A percentile compares a stretch with the other conserved stretches of the same genome.
phyloP scores from a whole-genome alignment of 257 asterid genomes.

The Solanum commersonii region DNA sequence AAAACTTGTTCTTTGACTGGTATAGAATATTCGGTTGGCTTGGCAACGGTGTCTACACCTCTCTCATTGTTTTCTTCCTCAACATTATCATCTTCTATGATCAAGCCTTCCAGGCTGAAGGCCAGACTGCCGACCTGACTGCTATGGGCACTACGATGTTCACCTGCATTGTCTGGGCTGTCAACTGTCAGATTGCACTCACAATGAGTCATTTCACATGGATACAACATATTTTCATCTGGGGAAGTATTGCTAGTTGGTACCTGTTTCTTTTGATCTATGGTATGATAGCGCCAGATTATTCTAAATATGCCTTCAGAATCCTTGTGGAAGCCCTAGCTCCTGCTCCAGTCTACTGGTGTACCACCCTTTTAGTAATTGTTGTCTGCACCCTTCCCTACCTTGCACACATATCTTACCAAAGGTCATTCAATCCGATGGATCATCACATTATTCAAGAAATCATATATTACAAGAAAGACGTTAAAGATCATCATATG shows the following conservation, averaged over 20 bases:
- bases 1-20: constrained; percentile 88
- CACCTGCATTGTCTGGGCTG: constrained; percentile 89
- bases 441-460: constrained; percentile 95
- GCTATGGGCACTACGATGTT: constrained; percentile 90
- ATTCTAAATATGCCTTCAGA: constrained; percentile 38
- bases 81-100: constrained; percentile 61
- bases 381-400: constrained; percentile 70
- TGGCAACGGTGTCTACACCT: constrained; percentile 78
- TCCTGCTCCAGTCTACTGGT: constrained; percentile 88
- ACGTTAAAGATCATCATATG: constrained; percentile 76
- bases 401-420: constrained; percentile 67
- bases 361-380: constrained; percentile 59
- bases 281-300: constrained; percentile 36
- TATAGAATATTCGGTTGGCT: constrained; percentile 84
- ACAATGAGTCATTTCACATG: constrained; percentile 94
- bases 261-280: constrained; percentile 63
- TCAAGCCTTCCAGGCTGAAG: constrained; percentile 79
- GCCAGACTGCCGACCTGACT: constrained; percentile 84
- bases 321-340: constrained; percentile 63
- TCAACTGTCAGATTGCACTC: constrained; percentile 78
- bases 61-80: constrained; percentile 68
- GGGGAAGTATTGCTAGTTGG: constrained; percentile 68
- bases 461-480: constrained; percentile 70
- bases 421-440: constrained; percentile 73
- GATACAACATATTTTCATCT: constrained; percentile 75